Evolutionary conservation across 2,329 filamentous ascomycete species (phyloP).

Genomic region (Clarireedia paspali): DNA sequence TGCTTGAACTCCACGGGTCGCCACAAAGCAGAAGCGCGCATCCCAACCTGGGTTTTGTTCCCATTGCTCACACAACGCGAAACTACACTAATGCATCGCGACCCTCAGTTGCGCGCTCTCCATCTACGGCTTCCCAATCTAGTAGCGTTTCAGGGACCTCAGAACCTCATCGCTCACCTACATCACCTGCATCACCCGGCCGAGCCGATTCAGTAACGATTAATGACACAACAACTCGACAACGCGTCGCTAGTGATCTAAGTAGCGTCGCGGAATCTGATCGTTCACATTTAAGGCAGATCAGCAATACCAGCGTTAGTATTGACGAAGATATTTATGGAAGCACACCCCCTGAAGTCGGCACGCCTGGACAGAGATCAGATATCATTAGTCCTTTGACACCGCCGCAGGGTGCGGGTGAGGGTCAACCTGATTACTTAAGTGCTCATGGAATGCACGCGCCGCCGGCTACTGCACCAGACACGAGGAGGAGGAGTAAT

Average conservation of each 20-base stretch:
- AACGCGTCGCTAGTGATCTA: constrained; percentile 11
- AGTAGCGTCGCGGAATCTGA: constrained; percentile 17
- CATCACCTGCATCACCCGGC: constrained; percentile 7
- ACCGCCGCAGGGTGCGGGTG: constrained; percentile 11
- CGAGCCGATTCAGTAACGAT: constrained; percentile 16
- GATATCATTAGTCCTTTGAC: constrained; percentile 17
- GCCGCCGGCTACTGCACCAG: not conserved
- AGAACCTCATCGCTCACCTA: constrained; percentile 12
- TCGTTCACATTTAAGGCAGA: constrained; percentile 19
- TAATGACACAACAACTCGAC: not conserved
- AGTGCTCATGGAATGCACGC: not conserved
- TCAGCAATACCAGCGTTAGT: constrained; percentile 22
- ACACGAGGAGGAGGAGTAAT: constrained; percentile 20
- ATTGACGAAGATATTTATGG: constrained; percentile 13
- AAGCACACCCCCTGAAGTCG: not conserved
- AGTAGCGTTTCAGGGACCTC: constrained; percentile 18
- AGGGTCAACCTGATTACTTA: constrained; percentile 5
- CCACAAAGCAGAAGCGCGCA: not conserved
- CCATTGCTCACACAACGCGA: not conserved
- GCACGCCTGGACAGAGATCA: not conserved
- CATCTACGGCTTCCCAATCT: constrained; percentile 10
- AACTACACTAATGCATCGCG: constrained; percentile 10
- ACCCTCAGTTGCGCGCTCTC: constrained; percentile 10
- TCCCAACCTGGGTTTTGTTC: constrained; percentile 12
- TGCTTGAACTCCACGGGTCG: constrained; percentile 16